Base-by-base conservation (phyloP, 1,284 basidiomycete genomes). In the Rhodotorula sp. region DNA sequence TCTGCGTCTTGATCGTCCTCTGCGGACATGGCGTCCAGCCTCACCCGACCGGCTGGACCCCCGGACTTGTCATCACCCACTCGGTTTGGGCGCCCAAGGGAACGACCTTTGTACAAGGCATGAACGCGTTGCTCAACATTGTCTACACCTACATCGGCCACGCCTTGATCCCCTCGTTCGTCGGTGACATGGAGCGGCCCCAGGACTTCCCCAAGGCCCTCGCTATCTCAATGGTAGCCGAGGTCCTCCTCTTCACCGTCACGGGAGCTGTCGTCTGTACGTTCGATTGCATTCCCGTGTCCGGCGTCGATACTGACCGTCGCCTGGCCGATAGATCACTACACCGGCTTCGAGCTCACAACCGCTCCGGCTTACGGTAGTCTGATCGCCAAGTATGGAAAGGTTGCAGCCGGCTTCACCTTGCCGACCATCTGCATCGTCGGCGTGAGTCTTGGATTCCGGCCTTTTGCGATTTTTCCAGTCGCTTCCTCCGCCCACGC, bases 121-220 rank as follows among this genome's bases (percentile, higher is more conserved):
- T 82, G 55, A 80, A 79, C 59, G 81, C 81, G 4, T 69, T 82
- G 10, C 74, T 85, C 32, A 84, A 84, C 78, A 78, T 81, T 19
- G 22, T 87, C 87, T 49, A 53, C 78, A 86, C 87, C 3, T 86
- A 85, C 77, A 84, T 88, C 56, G 87, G 87, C 0, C 88, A 90
- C 74, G 84, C 84, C 49, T 78, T 84, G 58, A 82, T 83, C 74
- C 82, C 82, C 0, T 81, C 81, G 0, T 83, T 82, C 74, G 81
- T 70, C 78, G 81, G 53, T 57, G 85, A 86, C 76, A 86, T 87
- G 85, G 82, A 82, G 74, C 80, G 85, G 34, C 86, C 86, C 0
- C 83, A 84, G 67, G 87, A 89, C 68, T 89, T 89, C 80, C 70
- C 70, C 6, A 76, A 78, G 66, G 79, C 81, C 4, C 77, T 82